Evolutionary conservation across 441 rosid genomes (phyloP).

Genomic region (Francoa sonchifolia): DNA sequence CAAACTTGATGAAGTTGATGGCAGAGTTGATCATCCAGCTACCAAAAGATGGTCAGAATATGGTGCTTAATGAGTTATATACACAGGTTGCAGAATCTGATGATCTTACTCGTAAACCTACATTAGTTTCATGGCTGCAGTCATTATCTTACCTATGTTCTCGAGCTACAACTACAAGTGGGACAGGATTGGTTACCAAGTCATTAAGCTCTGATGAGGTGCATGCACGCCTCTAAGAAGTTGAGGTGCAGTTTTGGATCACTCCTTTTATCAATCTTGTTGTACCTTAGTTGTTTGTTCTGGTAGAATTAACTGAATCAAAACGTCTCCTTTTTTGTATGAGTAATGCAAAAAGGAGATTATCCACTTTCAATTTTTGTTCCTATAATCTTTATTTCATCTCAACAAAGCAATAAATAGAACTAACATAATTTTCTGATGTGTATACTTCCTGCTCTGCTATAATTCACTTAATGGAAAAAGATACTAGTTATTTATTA

Average conservation of each 20-base stretch:
- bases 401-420: too few relatives aligned
- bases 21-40: slow-evolving; percentile 46
- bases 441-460: too few relatives aligned
- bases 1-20: slow-evolving; percentile 59
- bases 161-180: slow-evolving; percentile 19
- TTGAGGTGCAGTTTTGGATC: slow-evolving; percentile 13
- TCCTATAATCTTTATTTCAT: too few relatives aligned
- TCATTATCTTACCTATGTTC: slow-evolving; percentile 67
- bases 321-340: too few relatives aligned
- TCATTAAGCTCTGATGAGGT: slow-evolving; percentile 19
- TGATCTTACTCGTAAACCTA: slow-evolving; percentile 80
- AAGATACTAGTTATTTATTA: too few relatives aligned
- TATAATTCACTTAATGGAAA: too few relatives aligned
- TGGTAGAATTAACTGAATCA: too few relatives aligned
- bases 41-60: slow-evolving; percentile 56
- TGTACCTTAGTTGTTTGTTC: neutral
- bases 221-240: slow-evolving; percentile 36
- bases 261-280: neutral
- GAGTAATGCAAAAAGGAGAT: too few relatives aligned
- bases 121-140: slow-evolving; percentile 88
- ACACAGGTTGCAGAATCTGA: slow-evolving; percentile 76
- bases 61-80: slow-evolving; percentile 60
- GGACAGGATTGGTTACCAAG: slow-evolving; percentile 16
- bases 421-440: too few relatives aligned
- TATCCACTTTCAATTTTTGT: too few relatives aligned